Evolutionary conservation across 441 rosid genomes (phyloP).

Genomic region (Eruca vesicaria): DNA sequence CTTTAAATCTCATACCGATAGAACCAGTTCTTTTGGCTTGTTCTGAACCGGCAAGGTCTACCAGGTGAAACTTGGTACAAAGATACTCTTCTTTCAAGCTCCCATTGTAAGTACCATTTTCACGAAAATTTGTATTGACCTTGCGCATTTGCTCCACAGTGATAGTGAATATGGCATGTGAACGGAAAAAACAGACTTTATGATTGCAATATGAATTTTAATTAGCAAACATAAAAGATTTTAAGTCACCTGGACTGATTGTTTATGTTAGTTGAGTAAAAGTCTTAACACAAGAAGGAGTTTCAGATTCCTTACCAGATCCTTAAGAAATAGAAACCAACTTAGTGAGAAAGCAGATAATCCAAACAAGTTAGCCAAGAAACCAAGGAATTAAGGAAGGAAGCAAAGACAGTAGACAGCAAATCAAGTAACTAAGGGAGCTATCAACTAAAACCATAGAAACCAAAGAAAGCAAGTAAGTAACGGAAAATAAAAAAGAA

Average conservation of each 20-base stretch:
- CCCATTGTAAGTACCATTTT: constrained; percentile 55
- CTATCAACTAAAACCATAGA: too few species aligned
- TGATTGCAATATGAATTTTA: neutral
- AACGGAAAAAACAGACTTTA: constrained; percentile 43
- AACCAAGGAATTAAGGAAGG: too few species aligned
- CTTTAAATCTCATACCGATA: constrained; percentile 94
- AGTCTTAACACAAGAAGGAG: too few species aligned
- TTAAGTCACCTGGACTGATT: constrained; percentile 86
- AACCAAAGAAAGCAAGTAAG: too few species aligned
- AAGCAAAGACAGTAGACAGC: too few species aligned
- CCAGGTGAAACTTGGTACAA: constrained; percentile 94
- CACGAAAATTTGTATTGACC: constrained; percentile 55
- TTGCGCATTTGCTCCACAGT: constrained; percentile 94
- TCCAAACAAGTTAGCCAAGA: too few species aligned
- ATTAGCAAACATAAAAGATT: neutral
- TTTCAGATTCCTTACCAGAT: too few species aligned
- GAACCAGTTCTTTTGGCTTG: constrained; percentile 99
- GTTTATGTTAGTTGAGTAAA: constrained; percentile 99
- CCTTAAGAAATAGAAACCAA: too few species aligned
- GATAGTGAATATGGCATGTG: constrained; percentile 99
- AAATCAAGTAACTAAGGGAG: too few species aligned
- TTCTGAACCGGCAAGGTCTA: constrained; percentile 99
- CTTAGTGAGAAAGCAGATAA: too few species aligned
- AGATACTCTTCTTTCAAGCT: constrained; percentile 83
- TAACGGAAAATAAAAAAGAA: too few species aligned